A percentile compares a stretch with the other conserved stretches of the same genome.
These are phyloP conservation scores for Prunus yedoensis DNA, from an alignment of 331 rosid species.

Conservation along the genomic window DNA sequence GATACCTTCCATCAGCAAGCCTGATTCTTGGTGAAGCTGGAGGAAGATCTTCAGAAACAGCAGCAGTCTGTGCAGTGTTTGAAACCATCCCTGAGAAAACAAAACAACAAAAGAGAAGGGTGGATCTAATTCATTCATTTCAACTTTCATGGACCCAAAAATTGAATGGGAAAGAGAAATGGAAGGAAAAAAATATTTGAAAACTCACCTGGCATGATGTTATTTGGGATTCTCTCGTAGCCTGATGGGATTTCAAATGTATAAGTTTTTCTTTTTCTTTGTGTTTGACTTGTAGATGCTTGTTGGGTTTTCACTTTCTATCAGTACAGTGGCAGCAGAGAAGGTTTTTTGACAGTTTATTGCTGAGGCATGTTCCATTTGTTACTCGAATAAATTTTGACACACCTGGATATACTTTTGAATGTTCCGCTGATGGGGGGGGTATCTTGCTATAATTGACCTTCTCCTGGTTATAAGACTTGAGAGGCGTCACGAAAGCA, in stretches of 20 bases:
- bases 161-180: neutral
- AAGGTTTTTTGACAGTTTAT: neutral
- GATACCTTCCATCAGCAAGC: slow-evolving; percentile 70
- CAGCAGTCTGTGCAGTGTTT: slow-evolving; percentile 31
- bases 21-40: slow-evolving; percentile 58
- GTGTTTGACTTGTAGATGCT: neutral
- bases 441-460: neutral
- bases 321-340: neutral
- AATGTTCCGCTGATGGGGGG: slow-evolving; percentile 4
- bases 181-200: neutral
- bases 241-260: neutral
- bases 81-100: slow-evolving; percentile 51
- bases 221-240: neutral
- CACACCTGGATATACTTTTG: slow-evolving; percentile 16
- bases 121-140: slow-evolving; percentile 32
- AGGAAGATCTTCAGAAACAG: slow-evolving; percentile 29
- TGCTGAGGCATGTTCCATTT: neutral
- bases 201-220: slow-evolving; percentile 35
- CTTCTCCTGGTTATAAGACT: too few species aligned
- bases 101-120: neutral
- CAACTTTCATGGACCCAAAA: neutral
- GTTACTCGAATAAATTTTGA: neutral
- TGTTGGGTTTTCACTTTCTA: neutral
- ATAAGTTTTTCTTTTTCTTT: neutral
- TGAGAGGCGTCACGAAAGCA: neutral